These are phyloP conservation scores for Eremochloa ophiuroides DNA, from an alignment of 176 grass and related monocot genomes.

Conservation along the genomic window DNA sequence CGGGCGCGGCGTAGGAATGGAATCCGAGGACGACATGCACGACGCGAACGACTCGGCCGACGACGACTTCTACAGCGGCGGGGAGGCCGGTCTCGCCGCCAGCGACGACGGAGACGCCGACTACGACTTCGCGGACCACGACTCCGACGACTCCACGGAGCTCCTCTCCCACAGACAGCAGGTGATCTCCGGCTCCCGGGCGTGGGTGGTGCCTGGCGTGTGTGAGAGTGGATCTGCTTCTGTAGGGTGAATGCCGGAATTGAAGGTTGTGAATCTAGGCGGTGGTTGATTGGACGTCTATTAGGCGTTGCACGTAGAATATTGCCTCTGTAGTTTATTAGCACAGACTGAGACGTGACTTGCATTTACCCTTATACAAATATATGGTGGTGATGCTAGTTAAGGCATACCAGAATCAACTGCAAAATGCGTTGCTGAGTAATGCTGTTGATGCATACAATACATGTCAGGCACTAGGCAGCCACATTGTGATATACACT, in stretches of 20 bases:
- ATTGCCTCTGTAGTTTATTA: not conserved
- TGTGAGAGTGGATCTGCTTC: slow-evolving; percentile 16
- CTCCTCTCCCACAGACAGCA: slow-evolving; percentile 69
- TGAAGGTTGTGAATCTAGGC: slow-evolving; percentile 32
- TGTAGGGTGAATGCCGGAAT: slow-evolving; percentile 1
- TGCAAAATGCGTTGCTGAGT: not conserved
- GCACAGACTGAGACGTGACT: not conserved
- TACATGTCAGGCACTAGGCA: not conserved
- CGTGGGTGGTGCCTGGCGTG: not conserved
- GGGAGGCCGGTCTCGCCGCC: slow-evolving; percentile 58
- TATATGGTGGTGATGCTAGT: not conserved
- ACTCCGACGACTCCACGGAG: slow-evolving; percentile 75
- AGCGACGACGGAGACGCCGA: slow-evolving; percentile 90
- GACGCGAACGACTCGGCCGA: slow-evolving; percentile 72
- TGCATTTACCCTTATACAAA: not conserved
- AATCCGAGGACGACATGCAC: slow-evolving; percentile 97
- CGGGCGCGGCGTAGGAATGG: slow-evolving; percentile 47
- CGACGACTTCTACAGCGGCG: slow-evolving; percentile 90
- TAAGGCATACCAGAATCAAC: slow-evolving; percentile 3
- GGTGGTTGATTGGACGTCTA: not conserved
- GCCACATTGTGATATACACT: not conserved
- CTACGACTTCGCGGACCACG: slow-evolving; percentile 95
- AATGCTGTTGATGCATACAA: not conserved
- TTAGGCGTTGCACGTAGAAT: not conserved
- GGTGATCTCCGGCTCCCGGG: slow-evolving; percentile 40